phyloP scores from a whole-genome alignment of 2,329 filamentous ascomycete species.

The Shiraia sp. region DNA sequence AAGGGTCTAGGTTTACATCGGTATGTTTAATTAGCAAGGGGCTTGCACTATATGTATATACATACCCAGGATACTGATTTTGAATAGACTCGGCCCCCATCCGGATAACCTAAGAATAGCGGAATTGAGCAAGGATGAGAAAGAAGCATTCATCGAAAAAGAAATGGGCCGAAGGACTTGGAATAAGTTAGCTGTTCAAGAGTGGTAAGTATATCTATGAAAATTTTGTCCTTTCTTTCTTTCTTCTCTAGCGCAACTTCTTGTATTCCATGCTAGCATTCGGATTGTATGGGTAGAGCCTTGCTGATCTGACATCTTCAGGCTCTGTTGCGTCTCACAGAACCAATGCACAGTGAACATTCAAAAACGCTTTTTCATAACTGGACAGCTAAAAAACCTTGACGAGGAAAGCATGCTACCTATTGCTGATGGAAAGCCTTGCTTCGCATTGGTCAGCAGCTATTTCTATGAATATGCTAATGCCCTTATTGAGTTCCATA shows the following conservation, averaged over 20 bases:
- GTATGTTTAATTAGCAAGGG: constrained; percentile 4
- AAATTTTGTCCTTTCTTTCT: not conserved
- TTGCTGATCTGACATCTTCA: not conserved
- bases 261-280: too few species aligned
- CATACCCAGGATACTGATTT: not conserved
- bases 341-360: constrained; percentile 42
- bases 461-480: constrained; percentile 45
- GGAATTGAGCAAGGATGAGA: constrained; percentile 24
- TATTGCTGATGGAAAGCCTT: constrained; percentile 31
- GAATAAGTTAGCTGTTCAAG: constrained; percentile 46
- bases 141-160: constrained; percentile 31
- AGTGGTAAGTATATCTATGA: constrained; percentile 37
- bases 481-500: constrained; percentile 45
- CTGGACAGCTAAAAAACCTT: constrained; percentile 39
- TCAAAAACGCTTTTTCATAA: constrained; percentile 42
- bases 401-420: constrained; percentile 42
- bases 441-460: constrained; percentile 27
- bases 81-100: constrained; percentile 24
- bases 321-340: constrained; percentile 47
- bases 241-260: not conserved
- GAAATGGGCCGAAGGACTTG: constrained; percentile 49
- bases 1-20: constrained; percentile 53
- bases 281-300: not conserved
- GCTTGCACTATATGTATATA: not conserved
- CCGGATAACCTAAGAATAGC: constrained; percentile 27